Base-by-base conservation (phyloP, 176 grass and related monocot genomes). In the Lolium multiflorum region DNA sequence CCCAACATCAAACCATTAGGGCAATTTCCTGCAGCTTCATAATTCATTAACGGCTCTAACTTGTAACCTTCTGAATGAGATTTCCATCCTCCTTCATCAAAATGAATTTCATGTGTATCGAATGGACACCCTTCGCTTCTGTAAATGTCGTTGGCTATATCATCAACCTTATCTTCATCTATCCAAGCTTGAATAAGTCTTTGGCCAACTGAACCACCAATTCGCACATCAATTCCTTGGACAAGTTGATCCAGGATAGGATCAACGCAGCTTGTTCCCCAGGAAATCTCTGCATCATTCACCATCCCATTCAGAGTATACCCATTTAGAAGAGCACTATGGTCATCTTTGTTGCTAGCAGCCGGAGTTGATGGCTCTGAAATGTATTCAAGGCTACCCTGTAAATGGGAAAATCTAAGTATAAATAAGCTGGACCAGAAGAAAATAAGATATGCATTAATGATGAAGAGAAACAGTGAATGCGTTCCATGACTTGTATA, bases 131-230 rank as follows among this genome's bases (percentile, higher is more conserved):
- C 73, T 82, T 94, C 90, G 11, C 71, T 84, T 69, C 55, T 82
- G 41, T 75, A 89, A 81, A 60, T 79, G 20, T 77, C 81, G 47
- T 88, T 89, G 78, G 87, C 59, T 75, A 89, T 82, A 91, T 78
- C 87, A 63, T 92, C 89, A 64, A 94, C 63, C 41, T 79, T 84
- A 73, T 94, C 92, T 89, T 94, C 92, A 85, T 94, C 90, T 13
- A 94, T 89, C 59, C 91, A 89, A 83, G 89, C 87, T 82, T 91
- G 90, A 87, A 94, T 86, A 86, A 94, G 90, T 76, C 89, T 89
- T 90, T 94, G 90, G 22, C 92, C 90, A 82, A 94, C 79, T 71
- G 92, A 92, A 83, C 83, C 67, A 37, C 82, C 82, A 71, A 74
- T 85, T 76, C 9, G 73, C 44, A 25, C 77, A 59, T 88, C 87